These are phyloP conservation scores for Aureobasidium lini DNA, from an alignment of 2,329 filamentous ascomycete species.

Conservation along the genomic window DNA sequence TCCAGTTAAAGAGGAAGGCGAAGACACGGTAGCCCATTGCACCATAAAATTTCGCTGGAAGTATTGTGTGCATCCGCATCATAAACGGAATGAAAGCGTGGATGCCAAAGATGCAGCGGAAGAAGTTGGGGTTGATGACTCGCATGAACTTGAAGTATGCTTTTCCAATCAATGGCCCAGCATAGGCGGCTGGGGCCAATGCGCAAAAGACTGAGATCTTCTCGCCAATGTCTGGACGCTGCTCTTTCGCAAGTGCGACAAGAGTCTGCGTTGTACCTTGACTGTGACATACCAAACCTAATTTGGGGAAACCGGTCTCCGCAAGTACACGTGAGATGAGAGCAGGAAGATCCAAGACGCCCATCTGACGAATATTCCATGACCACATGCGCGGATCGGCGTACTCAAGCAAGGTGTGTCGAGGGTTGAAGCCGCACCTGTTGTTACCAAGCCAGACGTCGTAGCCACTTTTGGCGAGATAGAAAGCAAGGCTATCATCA, in stretches of 20 bases:
- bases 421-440: constrained; percentile 74
- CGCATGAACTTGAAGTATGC: constrained; percentile 91
- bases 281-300: constrained; percentile 78
- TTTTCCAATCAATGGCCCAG: constrained; percentile 75
- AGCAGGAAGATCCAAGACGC: constrained; percentile 77
- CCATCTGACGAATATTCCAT: constrained; percentile 95
- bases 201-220: constrained; percentile 86
- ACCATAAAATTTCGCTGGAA: constrained; percentile 65
- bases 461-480: constrained; percentile 82
- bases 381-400: constrained; percentile 88
- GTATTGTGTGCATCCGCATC: constrained; percentile 68
- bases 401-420: constrained; percentile 63
- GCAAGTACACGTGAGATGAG: constrained; percentile 69
- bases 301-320: constrained; percentile 75
- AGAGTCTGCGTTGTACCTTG: constrained; percentile 88
- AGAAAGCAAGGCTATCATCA: constrained; percentile 83
- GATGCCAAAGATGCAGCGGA: constrained; percentile 79
- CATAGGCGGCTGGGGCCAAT: constrained; percentile 82
- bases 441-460: constrained; percentile 97
- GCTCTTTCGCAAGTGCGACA: constrained; percentile 81
- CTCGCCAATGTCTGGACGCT: constrained; percentile 74
- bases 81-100: constrained; percentile 91
- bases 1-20: constrained; percentile 83
- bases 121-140: constrained; percentile 65
- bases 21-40: constrained; percentile 83